Percentiles rank a stretch among this genome's conserved stretches.
Evolutionary conservation across 495 filamentous ascomycete species (phyloP).

Genomic region (Penicillium goetzii): DNA sequence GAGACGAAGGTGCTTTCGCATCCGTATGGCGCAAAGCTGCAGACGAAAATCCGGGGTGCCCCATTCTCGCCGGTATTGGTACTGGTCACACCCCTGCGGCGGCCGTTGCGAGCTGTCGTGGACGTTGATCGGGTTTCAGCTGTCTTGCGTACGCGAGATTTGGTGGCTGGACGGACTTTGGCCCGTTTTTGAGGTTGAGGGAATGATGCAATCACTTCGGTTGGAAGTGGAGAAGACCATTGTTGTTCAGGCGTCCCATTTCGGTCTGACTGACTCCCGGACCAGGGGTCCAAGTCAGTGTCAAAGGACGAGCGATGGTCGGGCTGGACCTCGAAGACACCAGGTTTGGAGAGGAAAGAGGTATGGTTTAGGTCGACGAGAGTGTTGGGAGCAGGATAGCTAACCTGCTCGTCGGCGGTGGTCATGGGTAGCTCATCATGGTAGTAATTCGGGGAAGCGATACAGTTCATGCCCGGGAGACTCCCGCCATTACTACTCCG

Average conservation of each 20-base stretch:
- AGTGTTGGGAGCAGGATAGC: constrained; percentile 25
- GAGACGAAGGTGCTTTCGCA: constrained; percentile 84
- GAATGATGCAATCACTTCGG: constrained; percentile 1
- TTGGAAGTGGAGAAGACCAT: constrained; percentile 15
- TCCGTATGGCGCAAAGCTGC: constrained; percentile 81
- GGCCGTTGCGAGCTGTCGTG: constrained; percentile 17
- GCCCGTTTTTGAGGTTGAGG: constrained; percentile 9
- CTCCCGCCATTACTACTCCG: constrained; percentile 25
- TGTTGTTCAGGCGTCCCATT: constrained; percentile 25
- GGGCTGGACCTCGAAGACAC: constrained; percentile 10
- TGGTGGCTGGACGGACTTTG: constrained; percentile 9
- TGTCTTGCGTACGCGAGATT: constrained; percentile 16
- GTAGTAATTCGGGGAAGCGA: constrained; percentile 26
- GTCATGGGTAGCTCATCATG: constrained; percentile 27
- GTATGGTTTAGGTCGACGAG: constrained; percentile 21
- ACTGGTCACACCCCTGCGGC: constrained; percentile 10
- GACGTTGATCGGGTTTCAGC: constrained; percentile 14
- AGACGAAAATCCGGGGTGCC: constrained; percentile 71
- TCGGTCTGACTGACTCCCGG: constrained; percentile 23
- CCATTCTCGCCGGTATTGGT: constrained; percentile 24
- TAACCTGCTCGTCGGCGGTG: constrained; percentile 15
- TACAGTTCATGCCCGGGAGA: constrained; percentile 23
- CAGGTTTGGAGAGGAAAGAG: constrained; percentile 11
- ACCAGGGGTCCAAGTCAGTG: constrained; percentile 20
- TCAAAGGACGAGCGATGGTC: constrained; percentile 22